phyloP scores from a whole-genome alignment of 805 yeast species.

The Torulaspora microellipsoides region DNA sequence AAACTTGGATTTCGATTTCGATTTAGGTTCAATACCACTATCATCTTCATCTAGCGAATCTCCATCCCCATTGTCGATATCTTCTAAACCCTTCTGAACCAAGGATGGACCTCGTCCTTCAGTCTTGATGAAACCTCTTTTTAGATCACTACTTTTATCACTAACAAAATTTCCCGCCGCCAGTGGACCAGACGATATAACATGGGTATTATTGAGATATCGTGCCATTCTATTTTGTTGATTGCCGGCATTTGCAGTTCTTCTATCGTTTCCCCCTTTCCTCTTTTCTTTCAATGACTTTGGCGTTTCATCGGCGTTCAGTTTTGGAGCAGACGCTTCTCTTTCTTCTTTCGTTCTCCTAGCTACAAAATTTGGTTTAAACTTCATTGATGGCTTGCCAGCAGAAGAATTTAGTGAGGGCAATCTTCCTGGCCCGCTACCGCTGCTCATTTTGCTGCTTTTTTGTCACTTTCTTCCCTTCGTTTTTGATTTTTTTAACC shows the following conservation, averaged over 20 bases:
- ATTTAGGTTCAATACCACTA: conserved; percentile 20
- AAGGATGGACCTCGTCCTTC: conserved; percentile 21
- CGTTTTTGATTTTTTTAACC: neutral
- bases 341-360: conserved; percentile 81
- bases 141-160: conserved; percentile 20
- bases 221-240: conserved; percentile 29
- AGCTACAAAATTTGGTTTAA: conserved; percentile 83
- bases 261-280: conserved; percentile 17
- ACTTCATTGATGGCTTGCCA: conserved; percentile 56
- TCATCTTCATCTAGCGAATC: conserved; percentile 41
- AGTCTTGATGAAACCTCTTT: conserved; percentile 25
- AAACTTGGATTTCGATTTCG: conserved; percentile 32
- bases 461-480: conserved; percentile 2
- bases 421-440: conserved; percentile 28
- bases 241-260: conserved; percentile 14
- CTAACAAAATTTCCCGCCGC: conserved; percentile 50
- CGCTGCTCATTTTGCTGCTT: conserved; percentile 16
- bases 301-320: conserved; percentile 29
- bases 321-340: conserved; percentile 67
- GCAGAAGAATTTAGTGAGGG: conserved; percentile 29
- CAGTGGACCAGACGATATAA: conserved; percentile 69
- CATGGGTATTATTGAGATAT: conserved; percentile 44
- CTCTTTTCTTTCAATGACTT: conserved; percentile 14
- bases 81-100: conserved; percentile 25
- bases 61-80: conserved; percentile 24